Percentiles rank a stretch among this genome's conserved stretches.
Evolutionary conservation across 129 eudicot genomes (phyloP).

Genomic region (Escallonia rubra): DNA sequence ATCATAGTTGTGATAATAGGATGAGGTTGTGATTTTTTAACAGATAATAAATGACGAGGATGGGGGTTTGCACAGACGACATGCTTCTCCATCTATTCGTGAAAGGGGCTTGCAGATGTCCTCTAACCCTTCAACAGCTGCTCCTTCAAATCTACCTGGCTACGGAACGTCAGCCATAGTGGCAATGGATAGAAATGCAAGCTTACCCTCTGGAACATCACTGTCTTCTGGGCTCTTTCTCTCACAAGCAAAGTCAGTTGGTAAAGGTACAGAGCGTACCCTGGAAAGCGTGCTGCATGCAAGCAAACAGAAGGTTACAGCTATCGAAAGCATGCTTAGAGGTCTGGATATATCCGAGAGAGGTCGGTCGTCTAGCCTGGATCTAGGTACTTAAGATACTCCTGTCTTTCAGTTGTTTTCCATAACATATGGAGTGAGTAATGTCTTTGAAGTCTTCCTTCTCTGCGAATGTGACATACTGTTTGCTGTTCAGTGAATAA

Average conservation of each 20-base stretch:
- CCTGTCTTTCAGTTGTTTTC: neutral
- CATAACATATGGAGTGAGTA: neutral
- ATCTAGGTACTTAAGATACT: conserved; percentile 63
- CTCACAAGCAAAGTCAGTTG: conserved; percentile 61
- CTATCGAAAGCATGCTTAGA: conserved; percentile 96
- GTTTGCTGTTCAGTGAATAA: no score
- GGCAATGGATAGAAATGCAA: conserved; percentile 91
- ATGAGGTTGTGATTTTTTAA: conserved; percentile 1
- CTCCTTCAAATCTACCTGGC: conserved; percentile 64
- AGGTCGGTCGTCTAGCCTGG: conserved; percentile 84
- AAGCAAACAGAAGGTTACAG: conserved; percentile 94
- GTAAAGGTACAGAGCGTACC: conserved; percentile 67
- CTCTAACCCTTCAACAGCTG: conserved; percentile 36
- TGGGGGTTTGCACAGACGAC: conserved; percentile 87
- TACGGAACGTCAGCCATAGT: conserved; percentile 98
- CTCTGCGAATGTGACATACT: no score
- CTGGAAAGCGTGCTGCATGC: conserved; percentile 91
- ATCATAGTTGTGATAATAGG: conserved; percentile 6
- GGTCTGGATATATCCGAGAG: conserved; percentile 73
- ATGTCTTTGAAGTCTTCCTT: no score
- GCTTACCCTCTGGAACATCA: conserved; percentile 55
- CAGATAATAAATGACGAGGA: conserved; percentile 92
- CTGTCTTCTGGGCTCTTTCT: conserved; percentile 64
- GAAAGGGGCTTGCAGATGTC: conserved; percentile 68
- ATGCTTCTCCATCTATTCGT: conserved; percentile 92